These are phyloP conservation scores for Lachnellula suecica DNA, from an alignment of 2,329 filamentous ascomycete genomes.

Conservation along the genomic window DNA sequence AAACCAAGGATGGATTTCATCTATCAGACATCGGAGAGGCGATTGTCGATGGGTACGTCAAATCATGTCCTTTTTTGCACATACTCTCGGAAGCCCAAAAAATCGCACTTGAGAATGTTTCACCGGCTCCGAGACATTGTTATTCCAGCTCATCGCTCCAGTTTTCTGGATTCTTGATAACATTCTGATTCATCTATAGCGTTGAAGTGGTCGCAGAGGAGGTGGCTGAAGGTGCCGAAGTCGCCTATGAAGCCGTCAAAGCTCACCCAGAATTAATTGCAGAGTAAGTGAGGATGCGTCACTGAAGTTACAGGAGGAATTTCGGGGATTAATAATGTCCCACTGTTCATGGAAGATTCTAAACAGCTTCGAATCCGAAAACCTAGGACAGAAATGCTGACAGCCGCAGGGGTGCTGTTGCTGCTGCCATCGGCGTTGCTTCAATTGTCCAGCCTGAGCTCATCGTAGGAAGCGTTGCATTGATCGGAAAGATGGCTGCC, in stretches of 20 bases:
- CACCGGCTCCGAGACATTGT: too few relatives aligned
- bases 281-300: slow-evolving; percentile 18
- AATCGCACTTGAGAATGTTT: too few relatives aligned
- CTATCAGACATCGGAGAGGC: slow-evolving; percentile 16
- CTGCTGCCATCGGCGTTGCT: slow-evolving; percentile 24
- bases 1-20: slow-evolving; percentile 11
- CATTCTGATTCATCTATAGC: too few relatives aligned
- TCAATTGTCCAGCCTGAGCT: slow-evolving; percentile 26
- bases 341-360: too few relatives aligned
- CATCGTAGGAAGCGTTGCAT: slow-evolving; percentile 21
- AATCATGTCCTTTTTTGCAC: too few relatives aligned
- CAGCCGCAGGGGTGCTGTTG: slow-evolving; percentile 20
- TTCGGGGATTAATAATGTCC: background rate
- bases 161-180: too few relatives aligned
- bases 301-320: background rate
- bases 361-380: too few relatives aligned
- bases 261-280: slow-evolving; percentile 26
- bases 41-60: slow-evolving; percentile 12
- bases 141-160: too few relatives aligned
- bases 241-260: slow-evolving; percentile 21
- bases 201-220: slow-evolving; percentile 20
- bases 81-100: too few relatives aligned
- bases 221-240: slow-evolving; percentile 18
- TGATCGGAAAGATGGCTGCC: slow-evolving; percentile 27
- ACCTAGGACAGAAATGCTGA: too few relatives aligned